These are phyloP conservation scores for Tolypocladium cylindrosporum DNA, from an alignment of 2,329 filamentous ascomycete species.

Conservation along the genomic window DNA sequence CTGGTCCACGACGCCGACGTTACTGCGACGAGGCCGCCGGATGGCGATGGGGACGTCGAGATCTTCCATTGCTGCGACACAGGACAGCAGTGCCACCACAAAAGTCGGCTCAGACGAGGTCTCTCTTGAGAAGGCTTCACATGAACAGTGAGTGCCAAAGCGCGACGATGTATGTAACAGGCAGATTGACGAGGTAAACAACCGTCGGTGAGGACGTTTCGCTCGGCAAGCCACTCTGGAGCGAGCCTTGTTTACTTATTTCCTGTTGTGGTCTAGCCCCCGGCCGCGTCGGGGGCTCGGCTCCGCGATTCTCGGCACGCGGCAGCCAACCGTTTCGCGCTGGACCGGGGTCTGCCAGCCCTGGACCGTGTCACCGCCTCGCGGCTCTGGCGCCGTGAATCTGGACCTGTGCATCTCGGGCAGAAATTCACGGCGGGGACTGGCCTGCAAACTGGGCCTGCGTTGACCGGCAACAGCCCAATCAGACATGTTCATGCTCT, in stretches of 20 bases:
- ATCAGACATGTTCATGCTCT: not conserved
- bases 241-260: slow-evolving; percentile 35
- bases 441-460: not conserved
- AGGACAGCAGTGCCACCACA: not conserved
- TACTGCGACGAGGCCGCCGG: slow-evolving; percentile 40
- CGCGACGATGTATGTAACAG: not conserved
- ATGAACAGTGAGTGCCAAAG: not conserved
- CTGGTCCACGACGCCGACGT: slow-evolving; percentile 15
- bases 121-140: not conserved
- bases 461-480: not conserved
- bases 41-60: slow-evolving; percentile 44
- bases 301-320: slow-evolving; percentile 13
- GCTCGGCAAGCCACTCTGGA: not conserved
- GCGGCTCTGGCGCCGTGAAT: slow-evolving; percentile 11
- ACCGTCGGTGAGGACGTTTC: not conserved
- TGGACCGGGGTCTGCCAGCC: not conserved
- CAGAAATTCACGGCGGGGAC: not conserved
- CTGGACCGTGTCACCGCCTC: not conserved
- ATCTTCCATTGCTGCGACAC: slow-evolving; percentile 20
- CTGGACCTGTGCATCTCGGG: not conserved
- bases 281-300: slow-evolving; percentile 8
- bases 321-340: slow-evolving; percentile 15
- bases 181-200: not conserved
- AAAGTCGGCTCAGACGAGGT: not conserved
- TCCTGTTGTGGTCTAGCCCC: slow-evolving; percentile 27